Percentiles rank a stretch among this genome's conserved stretches.
phyloP scores from a whole-genome alignment of 2,329 filamentous ascomycete species.

The Podosphaera leucotricha region DNA sequence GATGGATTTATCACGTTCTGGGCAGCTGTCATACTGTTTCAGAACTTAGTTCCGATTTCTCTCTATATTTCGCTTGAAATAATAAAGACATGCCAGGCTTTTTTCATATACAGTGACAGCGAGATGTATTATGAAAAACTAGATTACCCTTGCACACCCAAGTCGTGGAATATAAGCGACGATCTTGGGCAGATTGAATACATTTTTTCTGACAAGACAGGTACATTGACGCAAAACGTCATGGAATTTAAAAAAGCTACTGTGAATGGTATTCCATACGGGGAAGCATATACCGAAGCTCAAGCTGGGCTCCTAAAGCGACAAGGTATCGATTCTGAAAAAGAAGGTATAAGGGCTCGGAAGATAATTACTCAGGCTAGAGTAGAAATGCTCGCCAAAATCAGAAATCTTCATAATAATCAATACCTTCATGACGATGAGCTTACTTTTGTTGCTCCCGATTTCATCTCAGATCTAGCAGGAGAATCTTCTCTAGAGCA shows the following conservation, averaged over 20 bases:
- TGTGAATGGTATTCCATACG: constrained; percentile 87
- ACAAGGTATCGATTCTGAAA: constrained; percentile 65
- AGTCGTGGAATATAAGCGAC: constrained; percentile 97
- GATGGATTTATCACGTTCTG: constrained; percentile 95
- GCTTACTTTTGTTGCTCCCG: constrained; percentile 75
- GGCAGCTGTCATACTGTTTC: constrained; percentile 82
- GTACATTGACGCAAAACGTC: constrained; percentile 73
- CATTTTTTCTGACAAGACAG: constrained; percentile 92
- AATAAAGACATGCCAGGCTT: constrained; percentile 72
- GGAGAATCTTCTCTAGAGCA: constrained; percentile 60
- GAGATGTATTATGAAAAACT: constrained; percentile 94
- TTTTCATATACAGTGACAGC: constrained; percentile 92
- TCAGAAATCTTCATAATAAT: constrained; percentile 65
- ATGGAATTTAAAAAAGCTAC: constrained; percentile 99
- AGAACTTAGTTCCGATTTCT: constrained; percentile 96
- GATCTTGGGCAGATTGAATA: constrained; percentile 97
- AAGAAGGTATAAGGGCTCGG: constrained; percentile 47
- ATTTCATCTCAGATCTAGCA: constrained; percentile 63
- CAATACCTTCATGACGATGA: constrained; percentile 78
- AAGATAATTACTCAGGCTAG: constrained; percentile 63
- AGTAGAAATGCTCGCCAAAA: constrained; percentile 41
- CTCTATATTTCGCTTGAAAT: constrained; percentile 96
- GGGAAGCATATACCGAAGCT: constrained; percentile 93
- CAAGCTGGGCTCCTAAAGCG: constrained; percentile 91
- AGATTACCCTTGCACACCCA: constrained; percentile 86